Evolutionary conservation across 2,329 filamentous ascomycete genomes (phyloP).

Genomic region (Geoglossum cookeanum): DNA sequence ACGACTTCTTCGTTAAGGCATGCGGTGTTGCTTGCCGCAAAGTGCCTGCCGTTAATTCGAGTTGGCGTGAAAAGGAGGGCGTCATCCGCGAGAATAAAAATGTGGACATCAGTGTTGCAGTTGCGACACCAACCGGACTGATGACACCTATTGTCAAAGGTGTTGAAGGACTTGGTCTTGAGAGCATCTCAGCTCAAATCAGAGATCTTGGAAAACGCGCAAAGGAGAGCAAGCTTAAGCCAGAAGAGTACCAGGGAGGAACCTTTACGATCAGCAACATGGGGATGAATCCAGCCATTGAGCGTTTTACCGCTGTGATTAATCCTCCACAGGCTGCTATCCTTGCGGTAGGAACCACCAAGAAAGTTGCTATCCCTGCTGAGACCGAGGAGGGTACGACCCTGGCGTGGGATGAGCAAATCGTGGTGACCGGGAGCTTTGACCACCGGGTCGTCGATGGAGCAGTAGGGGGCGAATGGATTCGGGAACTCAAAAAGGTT

Average conservation of each 20-base stretch:
- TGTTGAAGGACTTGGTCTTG: constrained; percentile 70
- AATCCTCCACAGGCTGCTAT: constrained; percentile 96
- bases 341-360: constrained; percentile 80
- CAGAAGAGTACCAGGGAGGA: constrained; percentile 96
- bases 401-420: constrained; percentile 92
- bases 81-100: constrained; percentile 84
- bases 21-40: constrained; percentile 75
- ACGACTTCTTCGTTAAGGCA: constrained; percentile 98
- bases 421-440: constrained; percentile 84
- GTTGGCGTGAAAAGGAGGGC: constrained; percentile 67
- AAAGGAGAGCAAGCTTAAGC: constrained; percentile 94
- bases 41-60: constrained; percentile 89
- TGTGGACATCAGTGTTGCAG: constrained; percentile 89
- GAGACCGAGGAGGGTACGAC: constrained; percentile 67
- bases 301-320: constrained; percentile 96
- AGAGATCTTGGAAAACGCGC: constrained; percentile 96
- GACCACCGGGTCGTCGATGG: constrained; percentile 99
- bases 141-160: constrained; percentile 95
- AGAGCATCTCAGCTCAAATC: constrained; percentile 71
- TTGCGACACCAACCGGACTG: constrained; percentile 78
- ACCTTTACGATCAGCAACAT: constrained; percentile 99
- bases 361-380: constrained; percentile 80
- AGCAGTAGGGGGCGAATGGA: constrained; percentile 89
- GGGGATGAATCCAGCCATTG: constrained; percentile 96
- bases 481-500: constrained; percentile 91